Percentiles rank a stretch among this genome's conserved stretches.
phyloP scores from a whole-genome alignment of 2,329 filamentous ascomycete species.

The Alternaria gaisen region DNA sequence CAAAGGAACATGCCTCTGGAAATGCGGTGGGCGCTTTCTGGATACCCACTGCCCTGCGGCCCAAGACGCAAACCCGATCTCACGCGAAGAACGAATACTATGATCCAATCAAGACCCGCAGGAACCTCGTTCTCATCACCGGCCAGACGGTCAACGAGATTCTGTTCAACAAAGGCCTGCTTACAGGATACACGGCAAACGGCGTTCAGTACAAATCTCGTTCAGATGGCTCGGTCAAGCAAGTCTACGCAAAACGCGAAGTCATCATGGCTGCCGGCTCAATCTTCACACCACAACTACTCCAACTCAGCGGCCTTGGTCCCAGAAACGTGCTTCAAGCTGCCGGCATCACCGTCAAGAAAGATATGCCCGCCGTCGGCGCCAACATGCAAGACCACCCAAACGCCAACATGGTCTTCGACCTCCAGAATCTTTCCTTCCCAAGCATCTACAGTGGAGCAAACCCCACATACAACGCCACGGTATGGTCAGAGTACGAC shows the following conservation, averaged over 20 bases:
- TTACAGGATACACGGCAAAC: conserved; percentile 29
- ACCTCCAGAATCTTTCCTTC: conserved; percentile 31
- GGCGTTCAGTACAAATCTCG: conserved; percentile 34
- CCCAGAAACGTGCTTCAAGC: conserved; percentile 32
- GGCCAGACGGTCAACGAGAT: conserved; percentile 38
- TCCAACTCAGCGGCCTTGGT: conserved; percentile 44
- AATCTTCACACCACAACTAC: conserved; percentile 66
- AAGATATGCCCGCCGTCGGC: conserved; percentile 41
- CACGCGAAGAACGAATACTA: conserved; percentile 44
- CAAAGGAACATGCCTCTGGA: conserved; percentile 39
- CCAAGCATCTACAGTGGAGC: conserved; percentile 31
- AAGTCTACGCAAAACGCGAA: conserved; percentile 53
- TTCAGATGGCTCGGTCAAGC: conserved; percentile 24
- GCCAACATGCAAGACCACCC: conserved; percentile 48
- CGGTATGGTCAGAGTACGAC: conserved; percentile 39
- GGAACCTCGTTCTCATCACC: conserved; percentile 33
- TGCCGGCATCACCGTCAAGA: conserved; percentile 37
- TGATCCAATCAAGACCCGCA: conserved; percentile 32
- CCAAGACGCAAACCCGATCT: conserved; percentile 43
- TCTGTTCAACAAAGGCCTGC: conserved; percentile 26
- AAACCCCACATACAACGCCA: conserved; percentile 37
- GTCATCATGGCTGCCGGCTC: conserved; percentile 67
- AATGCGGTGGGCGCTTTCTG: conserved; percentile 41
- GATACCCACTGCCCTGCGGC: conserved; percentile 38
- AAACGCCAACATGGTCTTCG: conserved; percentile 29